These are phyloP conservation scores for Geopyxis carbonaria DNA, from an alignment of 495 filamentous ascomycete species.

Conservation along the genomic window DNA sequence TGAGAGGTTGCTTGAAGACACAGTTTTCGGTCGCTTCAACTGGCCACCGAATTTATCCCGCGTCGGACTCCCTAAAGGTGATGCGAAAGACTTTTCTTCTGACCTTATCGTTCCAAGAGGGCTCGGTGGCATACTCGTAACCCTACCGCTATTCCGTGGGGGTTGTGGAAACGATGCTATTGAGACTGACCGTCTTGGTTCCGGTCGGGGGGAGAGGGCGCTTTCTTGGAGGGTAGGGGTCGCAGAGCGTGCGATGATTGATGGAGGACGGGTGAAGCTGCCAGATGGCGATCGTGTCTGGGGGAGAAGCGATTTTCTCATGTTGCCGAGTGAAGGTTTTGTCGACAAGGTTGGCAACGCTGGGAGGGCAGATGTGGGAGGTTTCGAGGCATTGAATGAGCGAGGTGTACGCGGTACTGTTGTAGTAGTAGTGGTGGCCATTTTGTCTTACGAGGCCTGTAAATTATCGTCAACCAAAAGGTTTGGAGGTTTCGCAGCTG, in stretches of 20 bases:
- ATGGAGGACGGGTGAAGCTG: constrained; percentile 6
- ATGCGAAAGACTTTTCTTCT: background rate
- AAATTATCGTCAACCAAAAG: too few relatives aligned
- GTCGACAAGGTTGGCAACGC: constrained; percentile 14
- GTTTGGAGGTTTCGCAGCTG: too few relatives aligned
- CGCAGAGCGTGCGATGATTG: constrained; percentile 10
- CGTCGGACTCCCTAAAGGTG: constrained; percentile 5
- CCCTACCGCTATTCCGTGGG: constrained; percentile 7
- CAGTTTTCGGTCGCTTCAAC: constrained; percentile 6
- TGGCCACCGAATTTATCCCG: constrained; percentile 10
- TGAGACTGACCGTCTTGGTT: constrained; percentile 16
- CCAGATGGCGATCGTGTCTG: constrained; percentile 11
- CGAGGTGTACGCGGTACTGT: constrained; percentile 21
- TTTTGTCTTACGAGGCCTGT: too few relatives aligned
- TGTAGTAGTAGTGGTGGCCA: constrained; percentile 20
- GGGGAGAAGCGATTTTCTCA: constrained; percentile 16
- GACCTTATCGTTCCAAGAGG: background rate
- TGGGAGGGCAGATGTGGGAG: constrained; percentile 18
- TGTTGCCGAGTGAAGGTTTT: constrained; percentile 16
- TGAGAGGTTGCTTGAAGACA: constrained; percentile 5
- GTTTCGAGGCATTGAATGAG: constrained; percentile 14
- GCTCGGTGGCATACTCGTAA: constrained; percentile 15
- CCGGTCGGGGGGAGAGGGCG: constrained; percentile 12
- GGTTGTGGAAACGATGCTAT: constrained; percentile 25
- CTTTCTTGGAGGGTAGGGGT: too few relatives aligned